phyloP scores from a whole-genome alignment of 805 yeast species.

The Kuraishia floccosa region DNA sequence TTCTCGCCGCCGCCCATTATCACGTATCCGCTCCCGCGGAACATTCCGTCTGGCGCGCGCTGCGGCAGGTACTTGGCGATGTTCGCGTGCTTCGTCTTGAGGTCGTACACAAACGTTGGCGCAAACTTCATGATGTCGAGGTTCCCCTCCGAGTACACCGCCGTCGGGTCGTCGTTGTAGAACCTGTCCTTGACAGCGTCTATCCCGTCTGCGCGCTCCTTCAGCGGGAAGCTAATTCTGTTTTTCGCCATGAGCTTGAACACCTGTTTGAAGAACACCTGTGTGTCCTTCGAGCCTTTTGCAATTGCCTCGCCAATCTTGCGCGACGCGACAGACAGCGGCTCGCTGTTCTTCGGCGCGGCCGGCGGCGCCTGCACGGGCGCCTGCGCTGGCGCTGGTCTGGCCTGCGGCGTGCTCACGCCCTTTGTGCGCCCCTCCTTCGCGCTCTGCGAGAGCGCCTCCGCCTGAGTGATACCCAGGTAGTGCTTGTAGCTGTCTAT shows the following conservation, averaged over 20 bases:
- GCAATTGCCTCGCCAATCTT: too few species aligned
- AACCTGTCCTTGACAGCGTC: slow-evolving; percentile 18
- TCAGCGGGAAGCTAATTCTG: slow-evolving; percentile 17
- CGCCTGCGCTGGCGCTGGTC: too few species aligned
- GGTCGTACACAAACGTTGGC: slow-evolving; percentile 18
- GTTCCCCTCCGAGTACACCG: slow-evolving; percentile 15
- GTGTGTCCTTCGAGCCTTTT: too few species aligned
- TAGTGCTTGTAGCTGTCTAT: too few species aligned
- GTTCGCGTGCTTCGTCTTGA: slow-evolving; percentile 18
- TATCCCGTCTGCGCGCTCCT: slow-evolving; percentile 17
- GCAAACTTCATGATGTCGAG: slow-evolving; percentile 17
- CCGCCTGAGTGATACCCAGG: too few species aligned
- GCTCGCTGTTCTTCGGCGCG: too few species aligned
- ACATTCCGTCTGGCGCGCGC: slow-evolving; percentile 13
- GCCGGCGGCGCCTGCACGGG: too few species aligned
- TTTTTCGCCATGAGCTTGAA: slow-evolving; percentile 17
- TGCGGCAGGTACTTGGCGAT: slow-evolving; percentile 17
- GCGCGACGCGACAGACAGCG: too few species aligned
- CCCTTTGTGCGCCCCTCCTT: too few species aligned
- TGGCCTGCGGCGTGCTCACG: too few species aligned
- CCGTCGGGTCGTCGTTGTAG: slow-evolving; percentile 13
- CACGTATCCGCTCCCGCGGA: slow-evolving; percentile 38
- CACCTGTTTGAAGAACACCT: slow-evolving; percentile 15
- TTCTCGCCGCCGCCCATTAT: slow-evolving; percentile 76
- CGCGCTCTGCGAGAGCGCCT: too few species aligned